Conservation (phyloP, 2,329 filamentous ascomycete species). For the Pyricularia sp. region DNA sequence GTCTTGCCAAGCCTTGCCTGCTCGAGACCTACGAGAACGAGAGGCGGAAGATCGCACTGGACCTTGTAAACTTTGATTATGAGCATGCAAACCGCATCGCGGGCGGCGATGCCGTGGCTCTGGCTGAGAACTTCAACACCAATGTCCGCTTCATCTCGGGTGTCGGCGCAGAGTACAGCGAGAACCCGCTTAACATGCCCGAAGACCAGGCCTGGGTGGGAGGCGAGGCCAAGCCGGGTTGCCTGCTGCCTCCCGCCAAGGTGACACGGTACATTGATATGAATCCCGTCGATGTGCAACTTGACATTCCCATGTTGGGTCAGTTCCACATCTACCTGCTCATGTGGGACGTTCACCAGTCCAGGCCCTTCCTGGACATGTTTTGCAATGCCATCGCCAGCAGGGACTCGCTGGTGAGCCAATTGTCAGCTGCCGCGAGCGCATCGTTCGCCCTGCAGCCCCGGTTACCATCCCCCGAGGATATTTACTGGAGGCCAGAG, state of each 20-base stretch:
- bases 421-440: conserved; percentile 48
- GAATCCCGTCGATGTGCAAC: conserved; percentile 68
- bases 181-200: conserved; percentile 39
- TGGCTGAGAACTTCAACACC: conserved; percentile 55
- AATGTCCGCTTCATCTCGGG: conserved; percentile 62
- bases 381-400: conserved; percentile 47
- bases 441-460: conserved; percentile 53
- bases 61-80: conserved; percentile 50
- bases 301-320: conserved; percentile 68
- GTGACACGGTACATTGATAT: conserved; percentile 68
- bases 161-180: conserved; percentile 49
- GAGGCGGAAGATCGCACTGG: conserved; percentile 50
- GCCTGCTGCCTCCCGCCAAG: conserved; percentile 55
- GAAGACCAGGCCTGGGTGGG: conserved; percentile 27
- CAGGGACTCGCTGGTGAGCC: conserved; percentile 45
- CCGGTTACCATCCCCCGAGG: conserved; percentile 45
- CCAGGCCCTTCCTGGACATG: conserved; percentile 46
- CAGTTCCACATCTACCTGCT: conserved; percentile 72
- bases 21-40: conserved; percentile 55
- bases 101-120: conserved; percentile 45
- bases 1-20: conserved; percentile 42
- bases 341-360: conserved; percentile 48
- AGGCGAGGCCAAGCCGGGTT: conserved; percentile 43
- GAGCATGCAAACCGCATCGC: conserved; percentile 35
- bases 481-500: conserved; percentile 57